Evolutionary conservation across 495 filamentous ascomycete species (phyloP).

Genomic region (Penicillium pulvis): DNA sequence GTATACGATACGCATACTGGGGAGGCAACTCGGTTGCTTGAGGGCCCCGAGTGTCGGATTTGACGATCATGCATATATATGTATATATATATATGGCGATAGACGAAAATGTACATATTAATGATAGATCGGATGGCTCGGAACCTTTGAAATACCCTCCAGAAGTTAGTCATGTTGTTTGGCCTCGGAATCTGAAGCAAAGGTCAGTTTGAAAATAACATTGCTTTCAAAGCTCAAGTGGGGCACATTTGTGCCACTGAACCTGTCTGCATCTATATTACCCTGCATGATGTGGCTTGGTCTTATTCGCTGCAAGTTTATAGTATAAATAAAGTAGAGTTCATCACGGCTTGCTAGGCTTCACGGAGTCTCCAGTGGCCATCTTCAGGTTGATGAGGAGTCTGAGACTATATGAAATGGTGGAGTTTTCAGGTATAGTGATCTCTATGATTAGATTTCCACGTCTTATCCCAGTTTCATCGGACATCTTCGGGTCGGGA

Average conservation of each 20-base stretch:
- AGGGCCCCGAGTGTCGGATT: constrained; percentile 2
- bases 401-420: not conserved
- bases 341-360: no score
- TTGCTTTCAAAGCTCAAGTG: not conserved
- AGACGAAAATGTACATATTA: constrained; percentile 1
- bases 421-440: not conserved
- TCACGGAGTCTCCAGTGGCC: no score
- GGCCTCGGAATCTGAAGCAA: not conserved
- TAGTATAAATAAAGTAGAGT: no score
- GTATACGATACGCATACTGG: constrained; percentile 23
- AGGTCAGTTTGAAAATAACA: not conserved
- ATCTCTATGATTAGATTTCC: not conserved
- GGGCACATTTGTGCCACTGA: not conserved
- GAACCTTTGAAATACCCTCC: not conserved
- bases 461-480: no score
- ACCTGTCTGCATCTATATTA: not conserved
- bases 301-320: not conserved
- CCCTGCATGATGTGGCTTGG: not conserved
- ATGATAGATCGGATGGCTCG: not conserved
- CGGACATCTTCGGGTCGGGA: no score
- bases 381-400: no score
- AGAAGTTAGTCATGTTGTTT: no score
- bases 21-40: constrained; percentile 9
- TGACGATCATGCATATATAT: not conserved
- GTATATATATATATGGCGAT: not conserved